Base-by-base conservation (phyloP, 2,329 filamentous ascomycete genomes). In the Aureobasidium lini region DNA sequence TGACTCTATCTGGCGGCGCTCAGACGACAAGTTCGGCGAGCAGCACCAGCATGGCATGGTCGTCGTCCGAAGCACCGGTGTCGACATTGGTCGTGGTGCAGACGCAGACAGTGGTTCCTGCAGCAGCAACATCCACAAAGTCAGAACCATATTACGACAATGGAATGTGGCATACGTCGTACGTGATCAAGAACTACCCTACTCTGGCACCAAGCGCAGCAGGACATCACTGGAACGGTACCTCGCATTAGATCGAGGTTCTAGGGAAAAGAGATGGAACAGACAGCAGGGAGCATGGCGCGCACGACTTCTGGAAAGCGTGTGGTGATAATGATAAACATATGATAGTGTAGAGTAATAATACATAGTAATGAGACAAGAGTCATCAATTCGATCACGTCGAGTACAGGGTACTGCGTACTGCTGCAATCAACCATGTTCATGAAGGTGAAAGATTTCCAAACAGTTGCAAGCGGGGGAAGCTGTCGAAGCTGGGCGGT, bases 121-220 rank as follows among this genome's bases (percentile, higher is more conserved):
- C 57, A 43, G 18, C 52, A 1, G 48, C 37, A 15, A 32, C 48
- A 11, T 15, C 48, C 28, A 62, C 23, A 23, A 23, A 63, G 9
- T 53, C 67, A 29, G 65, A 65, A 6, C 57, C 63, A 36, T 77
- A 73, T 66, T 77, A 77, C 60, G 75, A 77, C 60, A 65, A 75
- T 54, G 75, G 75, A n/a, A 64, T 74, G 65, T 77, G 75, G 75
- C 74, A 77, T 61, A 77, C 75, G 6, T 67, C 61, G 23, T 77
- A 77, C 62, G 64, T 66, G 0, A 62, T 75, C 61, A 73, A 74
- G 62, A 70, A 31, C 40, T 59, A 53, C 32, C 67, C 8, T 71
- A 62, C 42, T 15, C 46, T 53, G 13, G 37, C 37, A 16, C 62
- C n/a, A 13, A 54, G 23, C 39, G 34, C 13, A 39, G 57, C 36